Evolutionary conservation across 2,329 filamentous ascomycete genomes (phyloP).

Genomic region (Blastomyces emzantsi): DNA sequence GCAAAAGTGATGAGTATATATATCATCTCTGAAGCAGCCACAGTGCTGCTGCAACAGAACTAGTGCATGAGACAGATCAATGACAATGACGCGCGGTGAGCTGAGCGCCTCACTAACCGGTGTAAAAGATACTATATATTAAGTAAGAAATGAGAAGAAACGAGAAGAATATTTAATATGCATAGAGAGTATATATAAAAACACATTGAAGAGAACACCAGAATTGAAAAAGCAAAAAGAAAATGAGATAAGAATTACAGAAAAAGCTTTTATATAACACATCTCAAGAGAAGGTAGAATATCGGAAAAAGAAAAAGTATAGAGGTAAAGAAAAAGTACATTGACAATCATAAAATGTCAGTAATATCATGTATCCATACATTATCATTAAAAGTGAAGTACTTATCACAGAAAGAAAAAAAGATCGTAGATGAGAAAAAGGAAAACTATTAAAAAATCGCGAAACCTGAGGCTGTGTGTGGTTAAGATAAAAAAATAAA

Average conservation of each 20-base stretch:
- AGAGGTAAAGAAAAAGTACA: constrained; percentile 5
- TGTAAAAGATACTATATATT: background rate
- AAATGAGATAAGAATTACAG: background rate
- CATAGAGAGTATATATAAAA: background rate
- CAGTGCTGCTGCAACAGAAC: too few species aligned
- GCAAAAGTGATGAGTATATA: too few species aligned
- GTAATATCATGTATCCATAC: constrained; percentile 15
- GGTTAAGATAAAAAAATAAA: background rate
- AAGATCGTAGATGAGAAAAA: constrained; percentile 3
- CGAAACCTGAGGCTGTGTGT: background rate
- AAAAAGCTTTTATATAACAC: background rate
- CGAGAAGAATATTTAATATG: background rate
- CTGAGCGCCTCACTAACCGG: too few species aligned
- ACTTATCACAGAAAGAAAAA: constrained; percentile 7
- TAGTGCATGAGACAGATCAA: too few species aligned
- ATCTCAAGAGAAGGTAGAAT: background rate
- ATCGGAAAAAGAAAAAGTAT: background rate
- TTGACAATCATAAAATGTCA: constrained; percentile 12
- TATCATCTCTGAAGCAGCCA: too few species aligned
- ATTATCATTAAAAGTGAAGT: constrained; percentile 14
- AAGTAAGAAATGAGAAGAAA: background rate
- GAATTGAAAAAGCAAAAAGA: background rate
- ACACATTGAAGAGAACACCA: background rate
- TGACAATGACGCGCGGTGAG: too few species aligned
- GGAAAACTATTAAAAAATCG: background rate